These are phyloP conservation scores for Lepiota brunneoincarnata DNA, from an alignment of 768 basidiomycete species.

Conservation along the genomic window DNA sequence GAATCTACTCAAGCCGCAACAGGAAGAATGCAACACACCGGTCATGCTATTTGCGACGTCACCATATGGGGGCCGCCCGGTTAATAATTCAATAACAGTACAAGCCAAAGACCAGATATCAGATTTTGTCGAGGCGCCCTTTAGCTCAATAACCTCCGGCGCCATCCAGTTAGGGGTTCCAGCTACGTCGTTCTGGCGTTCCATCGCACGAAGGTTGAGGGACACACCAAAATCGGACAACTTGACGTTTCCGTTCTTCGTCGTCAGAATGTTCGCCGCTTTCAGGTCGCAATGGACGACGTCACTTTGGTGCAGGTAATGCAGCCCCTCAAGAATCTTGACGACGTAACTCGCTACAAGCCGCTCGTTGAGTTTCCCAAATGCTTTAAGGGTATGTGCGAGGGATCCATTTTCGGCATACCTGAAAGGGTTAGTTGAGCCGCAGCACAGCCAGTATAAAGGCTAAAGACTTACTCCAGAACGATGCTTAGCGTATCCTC, in stretches of 20 bases:
- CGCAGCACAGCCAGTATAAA: slow-evolving; percentile 11
- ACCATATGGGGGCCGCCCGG: slow-evolving; percentile 88
- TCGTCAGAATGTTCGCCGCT: slow-evolving; percentile 97
- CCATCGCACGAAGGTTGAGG: slow-evolving; percentile 90
- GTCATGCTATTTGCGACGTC: slow-evolving; percentile 90
- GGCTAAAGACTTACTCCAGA: slow-evolving; percentile 70
- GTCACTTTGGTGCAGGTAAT: slow-evolving; percentile 86
- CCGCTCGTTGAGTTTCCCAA: slow-evolving; percentile 89
- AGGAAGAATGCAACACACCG: slow-evolving; percentile 44
- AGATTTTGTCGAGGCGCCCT: slow-evolving; percentile 89
- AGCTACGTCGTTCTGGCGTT: slow-evolving; percentile 72
- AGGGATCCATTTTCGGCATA: slow-evolving; percentile 97
- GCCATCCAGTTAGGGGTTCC: slow-evolving; percentile 99
- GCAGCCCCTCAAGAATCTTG: slow-evolving; percentile 93
- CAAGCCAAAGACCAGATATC: slow-evolving; percentile 97
- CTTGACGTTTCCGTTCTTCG: slow-evolving; percentile 97
- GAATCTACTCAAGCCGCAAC: slow-evolving; percentile 4
- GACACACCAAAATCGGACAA: slow-evolving; percentile 98
- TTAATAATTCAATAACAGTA: slow-evolving; percentile 91
- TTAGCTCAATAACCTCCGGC: slow-evolving; percentile 94
- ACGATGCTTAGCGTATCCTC: slow-evolving; percentile 88
- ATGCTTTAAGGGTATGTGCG: slow-evolving; percentile 88
- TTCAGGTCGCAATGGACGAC: slow-evolving; percentile 99
- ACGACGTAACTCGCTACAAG: slow-evolving; percentile 92
- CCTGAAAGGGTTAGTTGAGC: slow-evolving; percentile 36